Conservation (phyloP, 1,139 yeast species). For the Groenewaldozyma auringiensis region DNA sequence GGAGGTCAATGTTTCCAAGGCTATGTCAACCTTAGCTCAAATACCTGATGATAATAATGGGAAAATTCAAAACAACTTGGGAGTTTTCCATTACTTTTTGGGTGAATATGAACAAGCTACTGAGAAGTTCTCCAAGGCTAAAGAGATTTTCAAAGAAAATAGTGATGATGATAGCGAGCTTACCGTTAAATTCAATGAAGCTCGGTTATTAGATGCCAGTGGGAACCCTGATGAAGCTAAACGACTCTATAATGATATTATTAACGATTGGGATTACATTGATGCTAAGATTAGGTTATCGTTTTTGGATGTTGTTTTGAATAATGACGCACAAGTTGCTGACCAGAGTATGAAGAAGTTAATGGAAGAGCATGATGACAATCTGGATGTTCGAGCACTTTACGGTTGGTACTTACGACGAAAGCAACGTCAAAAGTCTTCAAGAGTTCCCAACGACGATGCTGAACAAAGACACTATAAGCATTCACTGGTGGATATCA, state of each 20-base stretch:
- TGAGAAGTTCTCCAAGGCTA: constrained; percentile 46
- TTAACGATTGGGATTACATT: constrained; percentile 51
- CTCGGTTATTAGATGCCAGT: constrained; percentile 35
- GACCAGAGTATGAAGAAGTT: constrained; percentile 48
- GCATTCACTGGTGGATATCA: constrained; percentile 71
- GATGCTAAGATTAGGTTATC: constrained; percentile 70
- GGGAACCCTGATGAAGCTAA: constrained; percentile 42
- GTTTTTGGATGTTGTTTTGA: constrained; percentile 40
- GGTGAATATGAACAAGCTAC: constrained; percentile 49
- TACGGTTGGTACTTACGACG: constrained; percentile 82
- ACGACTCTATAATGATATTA: constrained; percentile 47
- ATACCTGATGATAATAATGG: constrained; percentile 38
- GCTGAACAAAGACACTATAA: constrained; percentile 73
- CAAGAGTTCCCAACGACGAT: constrained; percentile 41
- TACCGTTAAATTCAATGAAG: constrained; percentile 34
- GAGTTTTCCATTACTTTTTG: constrained; percentile 69
- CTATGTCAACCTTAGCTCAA: constrained; percentile 43
- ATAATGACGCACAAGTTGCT: constrained; percentile 38
- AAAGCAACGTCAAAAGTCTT: constrained; percentile 28
- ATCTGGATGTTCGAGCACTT: constrained; percentile 80
- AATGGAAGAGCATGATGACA: constrained; percentile 47
- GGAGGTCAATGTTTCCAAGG: constrained; percentile 41
- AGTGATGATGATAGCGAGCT: constrained; percentile 33
- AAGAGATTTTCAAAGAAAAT: constrained; percentile 31
- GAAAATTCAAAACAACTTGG: constrained; percentile 65